These are phyloP conservation scores for Pseudogymnoascus sp. DNA, from an alignment of 2,329 filamentous ascomycete species.

Conservation along the genomic window DNA sequence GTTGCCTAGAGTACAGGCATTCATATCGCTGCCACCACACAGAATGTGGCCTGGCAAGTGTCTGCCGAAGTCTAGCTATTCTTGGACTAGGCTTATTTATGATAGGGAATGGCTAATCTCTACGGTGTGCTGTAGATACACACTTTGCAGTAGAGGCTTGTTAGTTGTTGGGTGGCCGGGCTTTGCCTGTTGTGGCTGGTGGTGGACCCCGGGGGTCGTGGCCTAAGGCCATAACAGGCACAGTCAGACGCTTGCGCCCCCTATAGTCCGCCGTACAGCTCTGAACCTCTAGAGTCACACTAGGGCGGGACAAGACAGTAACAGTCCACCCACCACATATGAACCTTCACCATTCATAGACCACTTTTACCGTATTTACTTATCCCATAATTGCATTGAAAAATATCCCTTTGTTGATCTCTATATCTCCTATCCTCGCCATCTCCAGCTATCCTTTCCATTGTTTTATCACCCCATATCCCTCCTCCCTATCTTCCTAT, in stretches of 20 bases:
- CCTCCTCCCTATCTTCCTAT: background rate
- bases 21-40: background rate
- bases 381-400: background rate
- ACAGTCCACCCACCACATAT: background rate
- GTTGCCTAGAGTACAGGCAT: background rate
- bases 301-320: background rate
- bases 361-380: background rate
- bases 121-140: background rate
- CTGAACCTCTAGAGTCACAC: conserved; percentile 4
- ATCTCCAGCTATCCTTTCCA: background rate
- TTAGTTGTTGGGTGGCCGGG: background rate
- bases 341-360: background rate
- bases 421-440: background rate
- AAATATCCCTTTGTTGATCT: background rate
- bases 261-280: conserved; percentile 4
- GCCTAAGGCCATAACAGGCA: background rate
- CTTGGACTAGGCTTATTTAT: background rate
- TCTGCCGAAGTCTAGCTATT: background rate
- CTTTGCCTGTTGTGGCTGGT: background rate
- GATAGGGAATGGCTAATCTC: background rate
- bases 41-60: background rate
- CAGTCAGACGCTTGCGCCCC: background rate
- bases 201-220: background rate
- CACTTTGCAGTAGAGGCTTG: background rate
- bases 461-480: background rate